A percentile compares a stretch with the other conserved stretches of the same genome.
phyloP scores from a whole-genome alignment of 805 yeast species.

The Candida saitoana region DNA sequence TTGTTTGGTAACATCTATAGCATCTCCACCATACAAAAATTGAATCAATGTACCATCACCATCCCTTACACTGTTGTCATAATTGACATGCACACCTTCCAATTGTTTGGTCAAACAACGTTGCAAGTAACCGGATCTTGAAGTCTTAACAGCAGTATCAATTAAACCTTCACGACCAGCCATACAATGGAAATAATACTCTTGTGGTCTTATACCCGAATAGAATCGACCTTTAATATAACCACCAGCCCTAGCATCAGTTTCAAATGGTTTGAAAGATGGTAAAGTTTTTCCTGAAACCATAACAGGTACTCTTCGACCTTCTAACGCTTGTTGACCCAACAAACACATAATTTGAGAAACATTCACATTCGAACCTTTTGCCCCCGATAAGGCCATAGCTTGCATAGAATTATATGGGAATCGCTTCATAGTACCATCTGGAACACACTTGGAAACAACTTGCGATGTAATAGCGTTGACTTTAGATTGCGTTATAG shows the following conservation, averaged over 20 bases:
- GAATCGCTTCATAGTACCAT: conserved; percentile 90
- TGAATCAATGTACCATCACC: conserved; percentile 91
- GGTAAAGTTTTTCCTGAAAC: conserved; percentile 97
- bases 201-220: conserved; percentile 97
- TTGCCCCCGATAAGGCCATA: conserved; percentile 99
- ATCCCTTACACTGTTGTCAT: conserved; percentile 94
- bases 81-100: conserved; percentile 92
- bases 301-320: conserved; percentile 99
- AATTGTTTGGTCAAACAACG: conserved; percentile 97
- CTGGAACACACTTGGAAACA: conserved; percentile 91
- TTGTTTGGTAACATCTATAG: conserved; percentile 90
- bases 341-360: conserved; percentile 99
- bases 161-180: conserved; percentile 99
- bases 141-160: conserved; percentile 98
- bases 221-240: conserved; percentile 95
- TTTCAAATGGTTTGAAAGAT: conserved; percentile 92
- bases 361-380: conserved; percentile 97
- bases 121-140: conserved; percentile 96
- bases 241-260: conserved; percentile 98
- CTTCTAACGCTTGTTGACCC: conserved; percentile 99
- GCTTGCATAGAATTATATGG: conserved; percentile 97
- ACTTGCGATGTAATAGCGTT: conserved; percentile 91
- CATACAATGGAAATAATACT: conserved; percentile 99
- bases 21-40: conserved; percentile 96
- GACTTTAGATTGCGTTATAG: conserved; percentile 90